phyloP scores from a whole-genome alignment of 345 rosid species.

The Dipteronia dyeriana region DNA sequence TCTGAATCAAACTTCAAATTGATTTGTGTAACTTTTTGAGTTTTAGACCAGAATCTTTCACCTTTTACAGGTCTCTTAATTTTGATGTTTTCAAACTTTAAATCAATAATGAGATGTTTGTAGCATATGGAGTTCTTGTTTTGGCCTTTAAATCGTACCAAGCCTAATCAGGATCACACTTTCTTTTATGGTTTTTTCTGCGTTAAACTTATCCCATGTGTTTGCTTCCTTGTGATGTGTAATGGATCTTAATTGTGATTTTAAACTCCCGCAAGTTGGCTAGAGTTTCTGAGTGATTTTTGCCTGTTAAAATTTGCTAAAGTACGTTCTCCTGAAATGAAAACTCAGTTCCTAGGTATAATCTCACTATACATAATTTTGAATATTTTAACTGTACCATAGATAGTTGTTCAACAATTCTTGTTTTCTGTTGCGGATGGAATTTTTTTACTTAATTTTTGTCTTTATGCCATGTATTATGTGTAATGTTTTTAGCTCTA shows the following conservation, averaged over 20 bases:
- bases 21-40: constrained; percentile 9
- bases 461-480: not conserved
- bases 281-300: not conserved
- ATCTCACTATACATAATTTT: not conserved
- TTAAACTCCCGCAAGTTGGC: not conserved
- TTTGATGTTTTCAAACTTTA: not conserved
- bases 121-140: constrained; percentile 7
- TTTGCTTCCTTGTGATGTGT: not conserved
- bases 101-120: constrained; percentile 7
- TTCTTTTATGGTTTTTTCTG: not conserved
- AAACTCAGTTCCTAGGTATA: not conserved
- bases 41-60: not conserved
- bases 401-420: not conserved
- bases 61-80: not conserved
- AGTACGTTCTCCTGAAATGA: not conserved
- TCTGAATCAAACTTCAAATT: constrained; percentile 10
- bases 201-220: not conserved
- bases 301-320: not conserved
- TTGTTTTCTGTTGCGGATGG: not conserved
- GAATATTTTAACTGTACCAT: not conserved
- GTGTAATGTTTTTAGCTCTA: not conserved
- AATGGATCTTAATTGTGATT: not conserved
- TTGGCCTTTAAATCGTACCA: not conserved
- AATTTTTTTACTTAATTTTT: not conserved
- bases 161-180: not conserved